Percentiles rank a stretch among this genome's conserved stretches.
phyloP scores from a whole-genome alignment of 73 alveolate genomes.

The Tetrahymena elliotti region DNA sequence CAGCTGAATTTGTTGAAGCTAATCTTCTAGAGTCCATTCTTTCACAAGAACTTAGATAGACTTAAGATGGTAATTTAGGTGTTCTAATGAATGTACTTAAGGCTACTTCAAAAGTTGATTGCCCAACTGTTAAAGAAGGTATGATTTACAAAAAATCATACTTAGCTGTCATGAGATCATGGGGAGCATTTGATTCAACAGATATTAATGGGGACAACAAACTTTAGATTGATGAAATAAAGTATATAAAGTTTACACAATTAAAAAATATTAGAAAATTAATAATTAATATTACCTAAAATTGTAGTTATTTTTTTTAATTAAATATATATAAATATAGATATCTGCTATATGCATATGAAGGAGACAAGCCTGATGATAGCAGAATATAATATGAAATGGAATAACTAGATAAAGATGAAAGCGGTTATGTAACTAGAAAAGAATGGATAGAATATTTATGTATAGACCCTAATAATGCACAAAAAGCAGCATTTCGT shows the following conservation, averaged over 20 bases:
- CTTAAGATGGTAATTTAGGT: background rate
- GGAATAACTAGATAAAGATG: slow-evolving; percentile 26
- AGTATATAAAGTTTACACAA: background rate
- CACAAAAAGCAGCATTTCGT: slow-evolving; percentile 6
- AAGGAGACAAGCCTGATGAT: slow-evolving; percentile 40
- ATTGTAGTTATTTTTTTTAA: background rate
- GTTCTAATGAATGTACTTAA: slow-evolving; percentile 5
- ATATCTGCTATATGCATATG: slow-evolving; percentile 32
- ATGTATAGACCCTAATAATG: slow-evolving; percentile 11
- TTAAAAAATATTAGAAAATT: background rate
- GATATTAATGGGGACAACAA: slow-evolving; percentile 32
- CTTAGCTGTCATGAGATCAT: slow-evolving; percentile 22
- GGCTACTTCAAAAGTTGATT: background rate
- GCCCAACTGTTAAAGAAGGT: slow-evolving; percentile 1
- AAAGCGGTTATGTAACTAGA: slow-evolving; percentile 34
- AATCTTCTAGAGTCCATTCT: slow-evolving; percentile 10
- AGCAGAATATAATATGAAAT: slow-evolving; percentile 25
- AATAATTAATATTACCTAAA: background rate
- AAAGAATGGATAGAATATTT: slow-evolving; percentile 40
- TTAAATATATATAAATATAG: background rate
- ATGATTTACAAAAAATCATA: slow-evolving; percentile 25
- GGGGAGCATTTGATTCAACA: slow-evolving; percentile 45
- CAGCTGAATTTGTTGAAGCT: slow-evolving; percentile 13
- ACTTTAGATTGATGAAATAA: slow-evolving; percentile 10
- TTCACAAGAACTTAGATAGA: background rate